Base-by-base conservation (phyloP, 2,329 filamentous ascomycete species). In the Penicillium corylophilum region DNA sequence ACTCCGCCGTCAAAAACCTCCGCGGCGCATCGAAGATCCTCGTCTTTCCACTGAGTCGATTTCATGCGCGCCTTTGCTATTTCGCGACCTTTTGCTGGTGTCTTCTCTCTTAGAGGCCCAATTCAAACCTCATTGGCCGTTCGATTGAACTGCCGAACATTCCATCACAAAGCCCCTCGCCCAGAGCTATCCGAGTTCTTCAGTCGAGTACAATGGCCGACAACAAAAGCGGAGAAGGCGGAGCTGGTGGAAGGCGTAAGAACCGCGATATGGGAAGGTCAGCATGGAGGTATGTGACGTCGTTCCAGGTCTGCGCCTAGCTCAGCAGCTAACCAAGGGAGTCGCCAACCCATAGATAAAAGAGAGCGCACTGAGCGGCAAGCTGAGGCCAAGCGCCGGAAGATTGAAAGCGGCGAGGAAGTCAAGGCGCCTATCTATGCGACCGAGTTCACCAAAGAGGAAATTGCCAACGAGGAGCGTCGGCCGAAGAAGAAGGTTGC, bases 401-500 rank as follows among this genome's bases (percentile, higher is more conserved):
- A 78, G 57, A 57, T 80, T 2, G 77, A 80, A 50, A 74, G 77
- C 46, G 74, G 72, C 18, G 73, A 77, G 46, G 67, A 67, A 13
- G 65, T 68, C 9, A 63, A 63, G 23, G 63, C 70, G 31, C 73
- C 72, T 5, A 81, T 84, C 53, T 83, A 85, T 57, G 79, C 80
- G 5, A 77, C 78, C 4, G 74, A 80, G 38, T 88, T 86, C 64
- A 77, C 83, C 48, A 82, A 89, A 63, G 90, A 94, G 58, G 92
- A 96, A 74, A 93, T 96, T 61, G 89, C 88, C 12, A 85, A 85
- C 42, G 94, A 99, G 71, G 86, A 87, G 69, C 86, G 93, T 58
- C 85, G 85, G 50, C 94, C 94, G 22, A 99, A 99, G 81, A 86
- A 89, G 72, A 99, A 99, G 77, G 93, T 96, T 44, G 94, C 93